phyloP scores from a whole-genome alignment of 768 basidiomycete genomes.

The Cystoderma amianthinum region DNA sequence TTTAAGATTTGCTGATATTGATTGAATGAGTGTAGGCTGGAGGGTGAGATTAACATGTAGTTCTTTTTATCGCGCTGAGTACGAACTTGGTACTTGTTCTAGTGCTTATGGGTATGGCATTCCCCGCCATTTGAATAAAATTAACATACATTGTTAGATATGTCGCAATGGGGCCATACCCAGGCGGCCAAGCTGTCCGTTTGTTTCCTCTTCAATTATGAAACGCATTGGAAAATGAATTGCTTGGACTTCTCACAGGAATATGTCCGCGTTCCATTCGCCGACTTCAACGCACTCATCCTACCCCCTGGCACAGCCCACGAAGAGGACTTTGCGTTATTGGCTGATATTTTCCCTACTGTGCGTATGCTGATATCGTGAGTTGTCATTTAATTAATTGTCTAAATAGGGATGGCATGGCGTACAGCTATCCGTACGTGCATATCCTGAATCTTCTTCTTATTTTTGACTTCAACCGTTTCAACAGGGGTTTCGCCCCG shows the following conservation, averaged over 20 bases:
- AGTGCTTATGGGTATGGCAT: constrained; percentile 38
- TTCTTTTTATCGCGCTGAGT: too few relatives aligned
- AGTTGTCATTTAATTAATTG: not conserved
- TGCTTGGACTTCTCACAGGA: constrained; percentile 29
- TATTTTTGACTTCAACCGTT: not conserved
- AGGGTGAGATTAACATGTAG: constrained; percentile 22
- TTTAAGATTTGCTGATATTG: too few relatives aligned
- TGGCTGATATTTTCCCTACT: constrained; percentile 52
- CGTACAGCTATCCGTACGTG: constrained; percentile 35
- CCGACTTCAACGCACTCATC: constrained; percentile 47
- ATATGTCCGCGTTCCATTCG: constrained; percentile 50
- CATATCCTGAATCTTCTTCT: not conserved
- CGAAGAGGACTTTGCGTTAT: constrained; percentile 47
- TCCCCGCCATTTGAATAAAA: not conserved
- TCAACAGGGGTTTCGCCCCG: constrained; percentile 40
- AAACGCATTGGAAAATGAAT: too few relatives aligned
- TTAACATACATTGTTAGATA: constrained; percentile 24
- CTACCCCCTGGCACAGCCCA: constrained; percentile 46
- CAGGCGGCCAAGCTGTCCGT: constrained; percentile 43
- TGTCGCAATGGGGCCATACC: constrained; percentile 51
- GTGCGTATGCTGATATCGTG: constrained; percentile 16
- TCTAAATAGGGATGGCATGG: constrained; percentile 42
- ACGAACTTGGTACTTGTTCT: not conserved
- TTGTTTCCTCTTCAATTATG: too few relatives aligned
- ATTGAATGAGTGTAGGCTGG: constrained; percentile 27